Base-by-base conservation (phyloP, 2,329 filamentous ascomycete species). In the Hypoxylon rubiginosum region DNA sequence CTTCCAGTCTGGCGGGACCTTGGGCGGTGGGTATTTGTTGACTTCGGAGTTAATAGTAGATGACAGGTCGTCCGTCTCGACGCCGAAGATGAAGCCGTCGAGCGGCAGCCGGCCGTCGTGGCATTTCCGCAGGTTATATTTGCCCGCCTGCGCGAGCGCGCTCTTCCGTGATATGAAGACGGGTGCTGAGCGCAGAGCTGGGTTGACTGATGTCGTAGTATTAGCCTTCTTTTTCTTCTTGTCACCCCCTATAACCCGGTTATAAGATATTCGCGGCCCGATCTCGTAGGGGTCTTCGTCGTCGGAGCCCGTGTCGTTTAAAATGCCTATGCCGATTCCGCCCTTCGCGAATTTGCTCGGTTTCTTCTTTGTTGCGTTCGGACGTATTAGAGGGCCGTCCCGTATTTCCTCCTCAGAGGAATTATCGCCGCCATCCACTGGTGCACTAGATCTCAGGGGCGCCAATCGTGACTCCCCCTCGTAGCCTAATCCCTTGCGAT, bases 231-330 rank as follows among this genome's bases (percentile, higher is more conserved):
- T 88, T 74, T 91, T 92, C 76, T 93, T 94, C 77, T 91, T 97
- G 68, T 94, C 91, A 0, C 90, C 91, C 17, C 93, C 94, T 64
- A 97, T 88, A 4, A 91, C 85, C 43, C 90, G 88, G 72, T 92
- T 97, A 79, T 97, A 97, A 11, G 91, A 93, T 76, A 97, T 97
- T 71, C 90, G 91, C 0, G 96, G 96, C 0, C 95, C 95, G 57
- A 98, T 90, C 62, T 95, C 92, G 76, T 97, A 98, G 0, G 93
- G 92, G 74, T 97, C 94, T 73, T 98, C 96, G 49, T 97, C 94
- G 71, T 98, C 96, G 4, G 95, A 97, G 10, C 94, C 94, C 19
- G 91, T 96, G 71, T 97, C 95, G 73, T 98, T 97, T 49, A 98
- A 80, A 1, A 97, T 85, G 0, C 95, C 95, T 13, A 97, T 90